Evolutionary conservation across 2,329 filamentous ascomycete genomes (phyloP).

Genomic region (Aspergillus hortae): DNA sequence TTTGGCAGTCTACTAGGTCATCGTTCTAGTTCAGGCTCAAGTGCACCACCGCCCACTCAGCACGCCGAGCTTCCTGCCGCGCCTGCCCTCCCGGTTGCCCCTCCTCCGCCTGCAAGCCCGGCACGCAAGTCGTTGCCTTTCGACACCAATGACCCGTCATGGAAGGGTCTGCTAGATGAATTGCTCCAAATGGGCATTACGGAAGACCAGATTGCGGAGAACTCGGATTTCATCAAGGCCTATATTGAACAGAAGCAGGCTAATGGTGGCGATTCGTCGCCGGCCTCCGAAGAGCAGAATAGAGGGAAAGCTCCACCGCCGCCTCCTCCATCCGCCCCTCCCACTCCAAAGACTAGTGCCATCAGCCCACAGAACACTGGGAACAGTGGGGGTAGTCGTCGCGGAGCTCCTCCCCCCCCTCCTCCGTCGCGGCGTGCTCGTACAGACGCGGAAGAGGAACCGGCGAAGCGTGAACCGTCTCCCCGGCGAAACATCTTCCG

Average conservation of each 20-base stretch:
- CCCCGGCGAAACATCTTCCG: conserved; percentile 71
- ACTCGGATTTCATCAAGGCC: conserved; percentile 65
- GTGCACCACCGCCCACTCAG: conserved; percentile 23
- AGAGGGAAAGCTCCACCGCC: conserved; percentile 58
- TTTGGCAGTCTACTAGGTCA: conserved; percentile 50
- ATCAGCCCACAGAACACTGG: conserved; percentile 63
- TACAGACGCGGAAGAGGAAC: conserved; percentile 53
- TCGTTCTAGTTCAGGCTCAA: conserved; percentile 44
- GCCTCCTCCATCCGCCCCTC: conserved; percentile 53
- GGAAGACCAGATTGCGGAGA: conserved; percentile 64
- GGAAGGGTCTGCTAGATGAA: conserved; percentile 59
- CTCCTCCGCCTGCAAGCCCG: conserved; percentile 34
- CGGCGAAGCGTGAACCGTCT: conserved; percentile 66
- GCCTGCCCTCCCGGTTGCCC: conserved; percentile 27
- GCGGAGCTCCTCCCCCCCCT: conserved; percentile 60
- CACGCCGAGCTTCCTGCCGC: conserved; percentile 20
- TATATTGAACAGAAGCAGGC: conserved; percentile 64
- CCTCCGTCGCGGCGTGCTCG: conserved; percentile 48
- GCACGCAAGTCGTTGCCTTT: conserved; percentile 46
- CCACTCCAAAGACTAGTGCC: conserved; percentile 38
- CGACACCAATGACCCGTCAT: conserved; percentile 60
- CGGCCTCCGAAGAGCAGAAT: conserved; percentile 43
- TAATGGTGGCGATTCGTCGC: conserved; percentile 42
- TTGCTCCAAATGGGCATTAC: conserved; percentile 64
- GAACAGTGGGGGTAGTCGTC: conserved; percentile 46